Conservation (phyloP, 78 protist genomes). For the Dictyostelium brefeldianum region DNA sequence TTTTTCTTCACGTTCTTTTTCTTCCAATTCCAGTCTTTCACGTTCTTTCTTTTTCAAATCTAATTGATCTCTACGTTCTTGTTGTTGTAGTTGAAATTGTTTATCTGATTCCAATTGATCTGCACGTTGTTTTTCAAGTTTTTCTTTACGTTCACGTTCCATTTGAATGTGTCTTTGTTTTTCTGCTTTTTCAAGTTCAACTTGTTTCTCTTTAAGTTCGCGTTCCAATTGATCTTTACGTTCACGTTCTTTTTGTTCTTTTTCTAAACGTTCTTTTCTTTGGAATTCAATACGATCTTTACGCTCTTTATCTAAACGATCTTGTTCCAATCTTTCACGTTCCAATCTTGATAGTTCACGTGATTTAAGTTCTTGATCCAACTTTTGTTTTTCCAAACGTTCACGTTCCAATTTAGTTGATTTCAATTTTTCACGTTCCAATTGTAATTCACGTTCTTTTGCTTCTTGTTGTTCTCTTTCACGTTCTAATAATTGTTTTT, state of each 20-base stretch:
- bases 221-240: conserved; percentile 4
- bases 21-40: conserved; percentile 3
- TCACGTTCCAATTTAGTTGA: background rate
- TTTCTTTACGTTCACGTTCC: conserved; percentile 13
- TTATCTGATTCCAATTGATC: conserved; percentile 32
- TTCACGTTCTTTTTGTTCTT: conserved; percentile 13
- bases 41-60: background rate
- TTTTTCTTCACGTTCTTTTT: conserved; percentile 3
- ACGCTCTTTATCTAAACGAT: background rate
- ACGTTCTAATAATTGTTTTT: background rate
- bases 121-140: conserved; percentile 25
- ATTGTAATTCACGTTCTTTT: background rate
- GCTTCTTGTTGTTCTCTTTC: background rate
- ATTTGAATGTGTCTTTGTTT: background rate
- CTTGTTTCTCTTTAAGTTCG: conserved; percentile 37
- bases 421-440: background rate
- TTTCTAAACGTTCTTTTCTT: conserved; percentile 15
- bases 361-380: background rate
- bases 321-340: background rate
- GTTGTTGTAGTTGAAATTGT: background rate
- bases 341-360: background rate
- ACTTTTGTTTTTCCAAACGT: background rate
- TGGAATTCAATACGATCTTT: background rate
- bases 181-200: background rate
- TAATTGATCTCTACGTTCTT: background rate